Evolutionary conservation across 768 basidiomycete genomes (phyloP), one percentile per base, ranked within the genome.

Genomic region (Leccinum aurantiacum): DNA sequence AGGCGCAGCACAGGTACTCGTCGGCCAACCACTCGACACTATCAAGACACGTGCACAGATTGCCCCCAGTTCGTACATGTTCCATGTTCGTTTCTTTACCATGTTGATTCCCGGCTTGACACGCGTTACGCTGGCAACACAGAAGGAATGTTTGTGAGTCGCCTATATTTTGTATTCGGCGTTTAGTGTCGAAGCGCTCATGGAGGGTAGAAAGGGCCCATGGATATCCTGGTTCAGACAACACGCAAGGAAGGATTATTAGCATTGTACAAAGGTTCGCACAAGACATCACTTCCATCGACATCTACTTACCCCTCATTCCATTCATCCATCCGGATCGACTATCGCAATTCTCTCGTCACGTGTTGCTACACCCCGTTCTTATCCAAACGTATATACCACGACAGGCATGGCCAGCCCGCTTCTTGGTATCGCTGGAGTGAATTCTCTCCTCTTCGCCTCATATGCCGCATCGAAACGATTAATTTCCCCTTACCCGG

Each of bases 391-490:
- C 7, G 24, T 10, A 6, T 37, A 22, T 22, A 22, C 6, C 15
- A 3, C 35, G 9, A 44, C 31, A 61, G 93, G 94, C 38, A 95
- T 95, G 93, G 81, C 87, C 1, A 93, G 90, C 56, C 96, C 97
- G 0, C 80, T 98, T 9, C 59, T 97, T 48, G 97, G 97, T 17
- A 90, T 98, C 27, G 93, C 95, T 2, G 95, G 92, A 9, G 96
- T 98, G 67, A 98, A 98, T 76, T 96, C 94, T 4, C 82, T 98
- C 13, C 83, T 98, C 13, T 99, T 98, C 76, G 90, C 92, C 1
- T 87, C 95, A 0, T 98, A 96, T 67, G 89, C 84, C n/a, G 77
- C 82, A 19, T 91, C 93, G 3, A 80, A 89, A 66, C 86, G 91
- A 19, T 73, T 95, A 53, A 81, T 98, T 47, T 95, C 93, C 1